phyloP scores from a whole-genome alignment of 2,329 filamentous ascomycete genomes.

The Colletotrichum acutatum region DNA sequence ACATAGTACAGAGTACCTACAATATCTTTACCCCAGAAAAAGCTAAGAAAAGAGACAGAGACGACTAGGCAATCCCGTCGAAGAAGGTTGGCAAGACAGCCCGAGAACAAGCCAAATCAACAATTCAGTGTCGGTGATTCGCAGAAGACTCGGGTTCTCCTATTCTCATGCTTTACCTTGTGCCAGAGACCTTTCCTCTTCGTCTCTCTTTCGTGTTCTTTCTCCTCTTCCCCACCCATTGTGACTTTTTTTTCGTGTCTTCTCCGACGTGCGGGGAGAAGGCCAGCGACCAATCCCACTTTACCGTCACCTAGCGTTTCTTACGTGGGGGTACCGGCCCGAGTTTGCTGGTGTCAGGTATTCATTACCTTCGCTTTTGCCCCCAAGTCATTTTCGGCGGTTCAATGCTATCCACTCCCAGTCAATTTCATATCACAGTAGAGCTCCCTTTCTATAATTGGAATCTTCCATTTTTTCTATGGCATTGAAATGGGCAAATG shows the following conservation, averaged over 20 bases:
- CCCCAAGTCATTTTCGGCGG: not conserved
- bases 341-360: not conserved
- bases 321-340: constrained; percentile 10
- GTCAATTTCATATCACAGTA: not conserved
- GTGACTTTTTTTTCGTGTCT: not conserved
- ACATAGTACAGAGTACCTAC: too few relatives aligned
- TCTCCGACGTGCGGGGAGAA: constrained; percentile 26
- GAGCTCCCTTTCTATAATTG: not conserved
- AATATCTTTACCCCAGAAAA: not conserved
- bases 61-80: not conserved
- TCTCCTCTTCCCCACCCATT: not conserved
- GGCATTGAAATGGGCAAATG: not conserved
- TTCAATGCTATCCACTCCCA: too few relatives aligned
- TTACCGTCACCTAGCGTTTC: not conserved
- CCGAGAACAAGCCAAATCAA: not conserved
- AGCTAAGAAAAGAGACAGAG: not conserved
- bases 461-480: not conserved
- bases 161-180: not conserved
- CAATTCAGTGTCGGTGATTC: not conserved
- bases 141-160: constrained; percentile 4
- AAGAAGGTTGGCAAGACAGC: not conserved
- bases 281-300: not conserved
- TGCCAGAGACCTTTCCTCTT: not conserved
- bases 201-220: not conserved
- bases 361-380: not conserved